phyloP scores from a whole-genome alignment of 352 stramenopile species.

The Globisporangium ultimum region DNA sequence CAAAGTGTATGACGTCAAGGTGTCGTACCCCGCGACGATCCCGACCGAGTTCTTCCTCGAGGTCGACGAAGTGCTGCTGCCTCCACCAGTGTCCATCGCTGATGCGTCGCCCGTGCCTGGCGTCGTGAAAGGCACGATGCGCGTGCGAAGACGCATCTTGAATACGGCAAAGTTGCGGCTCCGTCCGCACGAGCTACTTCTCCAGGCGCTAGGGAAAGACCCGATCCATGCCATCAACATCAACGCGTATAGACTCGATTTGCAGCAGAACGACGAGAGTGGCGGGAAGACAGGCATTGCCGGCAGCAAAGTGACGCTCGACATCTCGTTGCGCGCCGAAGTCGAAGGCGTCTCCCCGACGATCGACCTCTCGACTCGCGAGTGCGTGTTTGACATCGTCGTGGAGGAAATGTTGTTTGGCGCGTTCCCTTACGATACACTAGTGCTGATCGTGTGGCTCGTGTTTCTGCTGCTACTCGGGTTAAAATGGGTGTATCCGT shows the following conservation, averaged over 20 bases:
- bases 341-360: conserved; percentile 50
- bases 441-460: conserved; percentile 58
- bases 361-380: conserved; percentile 26
- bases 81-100: conserved; percentile 4
- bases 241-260: conserved; percentile 27
- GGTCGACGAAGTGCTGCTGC: conserved; percentile 32
- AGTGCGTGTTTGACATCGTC: conserved; percentile 72
- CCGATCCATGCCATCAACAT: conserved; percentile 8
- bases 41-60: conserved; percentile 54
- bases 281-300: neutral
- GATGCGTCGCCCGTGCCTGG: conserved; percentile 8
- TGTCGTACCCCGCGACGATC: conserved; percentile 65
- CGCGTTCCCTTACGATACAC: conserved; percentile 48
- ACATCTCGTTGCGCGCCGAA: conserved; percentile 40
- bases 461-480: conserved; percentile 34
- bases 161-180: conserved; percentile 74
- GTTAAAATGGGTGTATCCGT: conserved; percentile 38
- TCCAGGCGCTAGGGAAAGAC: conserved; percentile 17
- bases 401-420: conserved; percentile 64
- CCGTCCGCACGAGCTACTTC: conserved; percentile 35
- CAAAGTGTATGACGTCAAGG: conserved; percentile 72
- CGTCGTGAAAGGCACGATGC: conserved; percentile 8
- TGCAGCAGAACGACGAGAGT: neutral
- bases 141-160: conserved; percentile 31
- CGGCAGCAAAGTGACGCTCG: conserved; percentile 20